Conservation (phyloP, 2,329 filamentous ascomycete genomes). For the Pseudogymnoascus sp. region DNA sequence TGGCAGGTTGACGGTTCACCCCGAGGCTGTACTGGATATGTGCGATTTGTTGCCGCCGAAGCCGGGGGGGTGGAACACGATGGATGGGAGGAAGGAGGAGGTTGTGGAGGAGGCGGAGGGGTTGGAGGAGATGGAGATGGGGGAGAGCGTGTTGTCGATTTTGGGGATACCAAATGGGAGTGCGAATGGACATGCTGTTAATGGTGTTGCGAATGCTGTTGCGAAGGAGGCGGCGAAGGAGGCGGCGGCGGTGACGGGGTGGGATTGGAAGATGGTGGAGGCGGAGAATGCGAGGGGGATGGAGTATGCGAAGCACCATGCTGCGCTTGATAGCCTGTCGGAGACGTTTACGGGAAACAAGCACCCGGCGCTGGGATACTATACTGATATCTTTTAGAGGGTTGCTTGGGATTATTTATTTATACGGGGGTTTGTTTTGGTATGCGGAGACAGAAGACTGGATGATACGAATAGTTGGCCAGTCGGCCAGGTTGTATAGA, state of each 20-base stretch:
- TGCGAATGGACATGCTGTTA: conserved; percentile 21
- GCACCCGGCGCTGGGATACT: conserved; percentile 29
- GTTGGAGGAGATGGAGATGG: conserved; percentile 15
- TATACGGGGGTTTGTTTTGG: background rate
- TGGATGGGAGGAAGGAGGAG: conserved; percentile 25
- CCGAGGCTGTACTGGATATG: conserved; percentile 65
- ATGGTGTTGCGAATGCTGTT: background rate
- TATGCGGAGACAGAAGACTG: background rate
- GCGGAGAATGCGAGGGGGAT: conserved; percentile 49
- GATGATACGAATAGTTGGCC: background rate
- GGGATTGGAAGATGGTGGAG: conserved; percentile 56
- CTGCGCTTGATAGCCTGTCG: conserved; percentile 49
- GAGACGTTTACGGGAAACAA: conserved; percentile 29
- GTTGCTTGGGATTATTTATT: background rate
- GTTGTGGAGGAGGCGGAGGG: conserved; percentile 20
- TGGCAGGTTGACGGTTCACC: conserved; percentile 75
- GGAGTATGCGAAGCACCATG: conserved; percentile 50
- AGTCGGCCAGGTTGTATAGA: background rate
- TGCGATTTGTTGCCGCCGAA: conserved; percentile 68
- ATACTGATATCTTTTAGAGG: conserved; percentile 25
- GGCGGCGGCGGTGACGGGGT: conserved; percentile 25
- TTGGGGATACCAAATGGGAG: conserved; percentile 12
- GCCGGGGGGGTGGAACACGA: conserved; percentile 56
- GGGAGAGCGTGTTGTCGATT: conserved; percentile 3
- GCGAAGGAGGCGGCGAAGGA: background rate